These are phyloP conservation scores for Phytopythium mirpurense DNA, from an alignment of 352 stramenopile genomes.

Conservation along the genomic window DNA sequence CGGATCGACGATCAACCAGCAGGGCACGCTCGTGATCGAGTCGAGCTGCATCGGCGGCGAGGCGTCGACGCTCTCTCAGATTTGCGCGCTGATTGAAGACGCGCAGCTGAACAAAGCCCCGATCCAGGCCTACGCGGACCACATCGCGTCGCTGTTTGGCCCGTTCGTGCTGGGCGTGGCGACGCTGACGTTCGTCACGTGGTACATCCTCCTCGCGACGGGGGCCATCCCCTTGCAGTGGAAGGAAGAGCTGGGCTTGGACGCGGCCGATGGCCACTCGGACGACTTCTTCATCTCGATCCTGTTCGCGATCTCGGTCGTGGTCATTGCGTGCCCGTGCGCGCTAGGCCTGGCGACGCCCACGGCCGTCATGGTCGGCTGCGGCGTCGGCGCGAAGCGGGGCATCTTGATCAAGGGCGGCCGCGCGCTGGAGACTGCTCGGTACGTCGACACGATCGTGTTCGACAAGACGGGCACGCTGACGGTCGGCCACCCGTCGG, in stretches of 20 bases:
- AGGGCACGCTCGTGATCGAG: conserved; percentile 84
- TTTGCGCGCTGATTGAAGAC: conserved; percentile 81
- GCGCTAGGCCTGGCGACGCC: conserved; percentile 79
- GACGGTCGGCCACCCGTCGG: conserved; percentile 75
- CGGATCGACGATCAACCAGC: conserved; percentile 79
- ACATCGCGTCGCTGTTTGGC: conserved; percentile 56
- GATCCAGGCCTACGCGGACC: conserved; percentile 83
- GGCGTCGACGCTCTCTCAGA: conserved; percentile 67
- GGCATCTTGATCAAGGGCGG: conserved; percentile 89
- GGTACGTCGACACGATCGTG: conserved; percentile 83
- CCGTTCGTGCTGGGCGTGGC: conserved; percentile 59
- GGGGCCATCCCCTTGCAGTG: conserved; percentile 47
- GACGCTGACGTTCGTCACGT: conserved; percentile 55
- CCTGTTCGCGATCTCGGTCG: conserved; percentile 84
- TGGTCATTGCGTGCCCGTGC: conserved; percentile 87
- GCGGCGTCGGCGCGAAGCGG: conserved; percentile 80
- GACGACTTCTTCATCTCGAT: conserved; percentile 73
- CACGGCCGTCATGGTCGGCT: conserved; percentile 86
- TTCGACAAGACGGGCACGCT: conserved; percentile 95
- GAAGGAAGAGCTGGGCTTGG: conserved; percentile 44
- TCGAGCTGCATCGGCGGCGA: conserved; percentile 68
- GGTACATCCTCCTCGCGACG: conserved; percentile 43
- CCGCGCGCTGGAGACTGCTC: conserved; percentile 68
- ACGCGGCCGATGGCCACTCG: conserved; percentile 36
- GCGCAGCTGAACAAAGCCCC: conserved; percentile 86